Evolutionary conservation across 2,329 filamentous ascomycete species (phyloP), one percentile per base, ranked within the genome.

Genomic region (Beauveria varroae): DNA sequence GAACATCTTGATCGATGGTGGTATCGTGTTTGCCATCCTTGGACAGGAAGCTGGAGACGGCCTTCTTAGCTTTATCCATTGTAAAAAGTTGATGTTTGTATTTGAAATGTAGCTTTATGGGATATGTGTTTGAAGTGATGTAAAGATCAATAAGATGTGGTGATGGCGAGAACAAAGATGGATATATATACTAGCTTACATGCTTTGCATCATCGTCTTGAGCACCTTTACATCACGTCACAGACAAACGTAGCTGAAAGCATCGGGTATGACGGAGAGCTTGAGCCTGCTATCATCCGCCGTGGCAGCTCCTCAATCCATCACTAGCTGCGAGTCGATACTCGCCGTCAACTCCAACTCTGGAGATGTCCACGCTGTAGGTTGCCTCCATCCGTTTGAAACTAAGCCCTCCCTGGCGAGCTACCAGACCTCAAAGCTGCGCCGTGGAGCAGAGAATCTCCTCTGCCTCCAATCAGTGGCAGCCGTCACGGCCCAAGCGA

Each of bases 31-130:
- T 82, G 62, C 86, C 86, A 61, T 83, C 77, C 67, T 81, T 80
- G 70, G 73, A 76, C 67, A 87, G 79, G 75, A 89, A 86, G 69
- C 81, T 80, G 52, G 75, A 75, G 68, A 89, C 80, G 63, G 81
- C 82, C 68, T 79, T 76, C 77, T 86, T 88, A 44, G 86, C 85
- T 70, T 84, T 84, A 18, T 89, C 80, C 86, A 89, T 87, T 66
- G 26, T 79, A 71, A 49, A 16, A 43, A 2, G 5, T 18, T 37
- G 16, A 12, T 52, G 44, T 54, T 44, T 46, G 20, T n/a, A 26
- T 65, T 43, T 41, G 28, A 43, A 10, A 50, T 34, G 30, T 34
- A 4, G 14, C 5, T 16, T 37, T 37, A 14, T 37, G 14, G 14
- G 34, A 40, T 55, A 20, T 54, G 1, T n/a, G 5, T 46, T 43